Conservation (phyloP, 306 rosid species). For the Cicer arietinum region DNA sequence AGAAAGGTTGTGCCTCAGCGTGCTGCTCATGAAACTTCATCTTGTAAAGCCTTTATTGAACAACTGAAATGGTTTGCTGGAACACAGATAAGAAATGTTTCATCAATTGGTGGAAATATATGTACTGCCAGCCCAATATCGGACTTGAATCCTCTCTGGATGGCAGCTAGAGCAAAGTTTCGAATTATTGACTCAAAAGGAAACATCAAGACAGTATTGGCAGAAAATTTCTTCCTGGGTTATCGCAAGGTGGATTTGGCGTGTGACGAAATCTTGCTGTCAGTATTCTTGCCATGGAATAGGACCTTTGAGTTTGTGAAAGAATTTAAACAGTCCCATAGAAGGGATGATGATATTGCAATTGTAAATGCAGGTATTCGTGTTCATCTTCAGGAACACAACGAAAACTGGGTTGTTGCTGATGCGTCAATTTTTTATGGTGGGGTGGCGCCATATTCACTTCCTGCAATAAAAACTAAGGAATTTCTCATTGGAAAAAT, state of each 20-base stretch:
- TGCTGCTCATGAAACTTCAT: conserved; percentile 68
- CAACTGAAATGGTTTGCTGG: conserved; percentile 99
- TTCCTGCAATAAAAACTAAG: conserved; percentile 70
- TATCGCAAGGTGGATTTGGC: conserved; percentile 91
- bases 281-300: conserved; percentile 92
- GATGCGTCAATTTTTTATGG: conserved; percentile 91
- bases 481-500: conserved; percentile 74
- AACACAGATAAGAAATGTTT: conserved; percentile 86
- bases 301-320: conserved; percentile 81
- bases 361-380: conserved; percentile 96
- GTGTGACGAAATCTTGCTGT: conserved; percentile 74
- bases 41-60: conserved; percentile 83
- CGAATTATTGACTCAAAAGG: conserved; percentile 73
- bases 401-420: conserved; percentile 61
- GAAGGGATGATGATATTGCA: conserved; percentile 98
- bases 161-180: conserved; percentile 81
- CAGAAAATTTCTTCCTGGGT: conserved; percentile 83
- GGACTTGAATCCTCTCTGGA: conserved; percentile 96
- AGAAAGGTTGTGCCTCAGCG: conserved; percentile 66
- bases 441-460: conserved; percentile 87
- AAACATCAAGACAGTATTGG: conserved; percentile 63
- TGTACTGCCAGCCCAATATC: conserved; percentile 99
- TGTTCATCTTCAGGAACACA: conserved; percentile 63
- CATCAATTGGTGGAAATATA: conserved; percentile 91
- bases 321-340: conserved; percentile 94